Conservation (phyloP, 176 grass and related monocot species). For the Paspalum notatum region DNA sequence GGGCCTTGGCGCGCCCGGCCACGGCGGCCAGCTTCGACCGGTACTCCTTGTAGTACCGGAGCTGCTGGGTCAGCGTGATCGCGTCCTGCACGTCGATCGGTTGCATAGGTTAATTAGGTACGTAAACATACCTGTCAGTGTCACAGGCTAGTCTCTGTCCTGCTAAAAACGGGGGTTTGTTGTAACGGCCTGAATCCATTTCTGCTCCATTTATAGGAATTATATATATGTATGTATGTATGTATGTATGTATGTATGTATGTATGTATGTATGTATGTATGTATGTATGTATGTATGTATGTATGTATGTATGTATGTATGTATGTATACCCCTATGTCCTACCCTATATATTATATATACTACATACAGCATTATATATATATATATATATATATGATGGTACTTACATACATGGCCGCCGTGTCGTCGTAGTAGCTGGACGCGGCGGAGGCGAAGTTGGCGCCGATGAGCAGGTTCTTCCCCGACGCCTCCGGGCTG, state of each 20-base stretch:
- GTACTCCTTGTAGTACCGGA: constrained; percentile 79
- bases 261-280: too few species aligned
- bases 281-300: too few species aligned
- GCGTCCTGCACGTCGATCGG: constrained; percentile 51
- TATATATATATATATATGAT: too few species aligned
- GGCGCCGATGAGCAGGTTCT: constrained; percentile 73
- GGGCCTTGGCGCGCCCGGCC: constrained; percentile 43
- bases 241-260: too few species aligned
- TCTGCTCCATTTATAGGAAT: neutral
- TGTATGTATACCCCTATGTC: too few species aligned
- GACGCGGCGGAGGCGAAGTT: constrained; percentile 88
- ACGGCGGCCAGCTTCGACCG: constrained; percentile 57
- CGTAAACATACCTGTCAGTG: too few species aligned
- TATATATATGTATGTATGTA: too few species aligned
- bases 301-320: too few species aligned
- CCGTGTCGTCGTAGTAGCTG: constrained; percentile 69
- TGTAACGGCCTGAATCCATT: neutral
- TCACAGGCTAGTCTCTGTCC: too few species aligned
- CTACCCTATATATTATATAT: too few species aligned
- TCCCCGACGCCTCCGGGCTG: constrained; percentile 58
- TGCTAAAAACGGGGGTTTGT: neutral
- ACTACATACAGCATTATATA: too few species aligned
- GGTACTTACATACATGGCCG: constrained; percentile 67
- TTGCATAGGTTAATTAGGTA: neutral
- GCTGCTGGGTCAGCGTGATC: constrained; percentile 69